Percentiles rank a stretch among this genome's conserved stretches.
Conservation (phyloP, 2,329 filamentous ascomycete genomes). For the Diaporthe velutina region DNA sequence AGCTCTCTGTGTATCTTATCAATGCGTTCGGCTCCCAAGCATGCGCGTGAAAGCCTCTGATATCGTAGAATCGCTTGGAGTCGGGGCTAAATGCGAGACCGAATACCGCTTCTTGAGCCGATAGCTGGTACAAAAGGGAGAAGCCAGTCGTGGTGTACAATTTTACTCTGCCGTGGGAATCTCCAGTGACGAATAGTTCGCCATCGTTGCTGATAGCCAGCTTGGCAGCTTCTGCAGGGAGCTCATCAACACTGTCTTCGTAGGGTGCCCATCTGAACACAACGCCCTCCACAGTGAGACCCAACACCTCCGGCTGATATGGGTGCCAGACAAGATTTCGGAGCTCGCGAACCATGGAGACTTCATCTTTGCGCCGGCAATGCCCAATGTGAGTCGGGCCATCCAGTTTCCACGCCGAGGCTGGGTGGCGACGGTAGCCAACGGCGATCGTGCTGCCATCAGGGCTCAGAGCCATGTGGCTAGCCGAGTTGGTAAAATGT, state of each 20-base stretch:
- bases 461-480: not conserved
- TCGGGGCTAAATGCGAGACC: not conserved
- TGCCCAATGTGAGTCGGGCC: not conserved
- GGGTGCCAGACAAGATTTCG: conserved; percentile 4
- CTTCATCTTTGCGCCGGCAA: not conserved
- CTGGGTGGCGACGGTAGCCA: conserved; percentile 1
- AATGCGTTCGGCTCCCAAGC: not conserved
- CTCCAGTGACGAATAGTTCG: not conserved
- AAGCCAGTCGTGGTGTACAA: not conserved
- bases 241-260: not conserved
- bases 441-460: conserved; percentile 5
- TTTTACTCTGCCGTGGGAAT: not conserved
- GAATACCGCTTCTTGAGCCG: not conserved
- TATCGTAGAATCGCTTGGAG: not conserved
- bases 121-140: not conserved
- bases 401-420: not conserved
- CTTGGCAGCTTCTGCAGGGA: not conserved
- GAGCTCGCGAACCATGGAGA: not conserved
- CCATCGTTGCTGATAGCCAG: conserved; percentile 10
- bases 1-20: not conserved
- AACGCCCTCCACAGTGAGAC: conserved; percentile 1
- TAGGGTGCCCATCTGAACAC: conserved; percentile 5
- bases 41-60: conserved; percentile 1
- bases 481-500: conserved; percentile 13
- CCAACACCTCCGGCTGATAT: not conserved